These are phyloP conservation scores for Moringa oleifera DNA, from an alignment of 345 rosid species.

Conservation along the genomic window DNA sequence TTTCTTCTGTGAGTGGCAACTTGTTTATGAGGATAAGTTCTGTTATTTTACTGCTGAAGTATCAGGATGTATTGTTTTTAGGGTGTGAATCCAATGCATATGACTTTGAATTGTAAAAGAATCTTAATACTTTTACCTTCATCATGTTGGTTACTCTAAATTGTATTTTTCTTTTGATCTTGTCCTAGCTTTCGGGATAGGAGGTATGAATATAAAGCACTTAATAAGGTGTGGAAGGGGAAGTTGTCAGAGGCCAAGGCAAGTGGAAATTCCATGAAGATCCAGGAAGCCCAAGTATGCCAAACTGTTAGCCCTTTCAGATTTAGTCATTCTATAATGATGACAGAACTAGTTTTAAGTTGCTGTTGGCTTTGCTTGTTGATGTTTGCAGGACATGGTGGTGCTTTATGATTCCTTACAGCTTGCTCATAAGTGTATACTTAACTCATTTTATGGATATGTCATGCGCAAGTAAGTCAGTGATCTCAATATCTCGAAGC, in stretches of 20 bases:
- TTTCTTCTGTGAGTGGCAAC: neutral
- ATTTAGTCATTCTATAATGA: conserved; percentile 4
- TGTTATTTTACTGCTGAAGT: conserved; percentile 2
- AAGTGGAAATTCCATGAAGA: conserved; percentile 86
- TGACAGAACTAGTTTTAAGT: conserved; percentile 2
- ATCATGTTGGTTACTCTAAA: neutral
- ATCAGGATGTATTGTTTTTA: neutral
- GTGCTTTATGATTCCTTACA: conserved; percentile 96
- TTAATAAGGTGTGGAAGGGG: conserved; percentile 97
- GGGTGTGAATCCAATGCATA: neutral
- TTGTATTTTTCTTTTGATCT: conserved; percentile 19
- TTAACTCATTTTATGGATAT: conserved; percentile 97
- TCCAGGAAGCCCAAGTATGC: conserved; percentile 91
- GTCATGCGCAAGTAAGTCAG: conserved; percentile 96
- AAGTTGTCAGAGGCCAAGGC: conserved; percentile 95
- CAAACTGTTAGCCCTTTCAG: conserved; percentile 12
- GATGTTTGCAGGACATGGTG: conserved; percentile 79
- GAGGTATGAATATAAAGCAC: conserved; percentile 96
- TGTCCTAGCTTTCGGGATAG: conserved; percentile 84
- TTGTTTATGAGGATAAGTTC: neutral
- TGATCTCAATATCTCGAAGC: conserved; percentile 11
- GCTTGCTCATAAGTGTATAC: conserved; percentile 96
- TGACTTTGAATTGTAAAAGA: too few relatives aligned
- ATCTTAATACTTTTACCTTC: neutral
- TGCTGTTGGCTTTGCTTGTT: conserved; percentile 19